Evolutionary conservation across 2,329 filamentous ascomycete species (phyloP).

Genomic region (Nigrospora osmanthi): DNA sequence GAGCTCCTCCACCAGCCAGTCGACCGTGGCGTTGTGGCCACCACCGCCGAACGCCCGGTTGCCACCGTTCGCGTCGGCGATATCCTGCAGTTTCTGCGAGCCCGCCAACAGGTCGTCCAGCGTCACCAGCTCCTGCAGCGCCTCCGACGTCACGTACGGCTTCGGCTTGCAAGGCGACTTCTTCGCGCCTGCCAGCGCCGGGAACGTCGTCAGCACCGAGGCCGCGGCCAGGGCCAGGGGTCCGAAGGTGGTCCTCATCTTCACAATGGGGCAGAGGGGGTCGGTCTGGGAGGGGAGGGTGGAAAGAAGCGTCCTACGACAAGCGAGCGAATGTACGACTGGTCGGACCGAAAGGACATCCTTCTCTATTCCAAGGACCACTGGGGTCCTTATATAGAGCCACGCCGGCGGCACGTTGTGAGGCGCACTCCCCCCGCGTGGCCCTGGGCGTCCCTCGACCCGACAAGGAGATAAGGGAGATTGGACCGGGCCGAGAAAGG

Average conservation of each 20-base stretch:
- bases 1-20: conserved; percentile 33
- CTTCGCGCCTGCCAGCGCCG: background rate
- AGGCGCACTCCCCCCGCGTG: too few relatives aligned
- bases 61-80: conserved; percentile 31
- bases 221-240: background rate
- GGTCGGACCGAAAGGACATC: too few relatives aligned
- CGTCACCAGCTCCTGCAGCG: conserved; percentile 29
- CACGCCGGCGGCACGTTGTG: too few relatives aligned
- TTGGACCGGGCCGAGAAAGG: too few relatives aligned
- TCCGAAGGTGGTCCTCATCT: background rate
- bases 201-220: background rate
- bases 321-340: too few relatives aligned
- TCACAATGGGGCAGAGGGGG: background rate
- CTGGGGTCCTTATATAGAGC: too few relatives aligned
- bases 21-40: conserved; percentile 38
- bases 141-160: conserved; percentile 26
- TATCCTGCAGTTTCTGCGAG: conserved; percentile 34
- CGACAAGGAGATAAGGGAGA: too few relatives aligned
- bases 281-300: too few relatives aligned
- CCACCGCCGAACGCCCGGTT: conserved; percentile 35
- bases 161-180: conserved; percentile 12
- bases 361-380: too few relatives aligned
- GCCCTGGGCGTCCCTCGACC: too few relatives aligned
- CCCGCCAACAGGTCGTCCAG: conserved; percentile 32
- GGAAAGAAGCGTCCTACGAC: too few relatives aligned